A percentile compares a stretch with the other conserved stretches of the same genome.
Conservation (phyloP, 805 yeast species). For the Cyberlindnera petersonii region DNA sequence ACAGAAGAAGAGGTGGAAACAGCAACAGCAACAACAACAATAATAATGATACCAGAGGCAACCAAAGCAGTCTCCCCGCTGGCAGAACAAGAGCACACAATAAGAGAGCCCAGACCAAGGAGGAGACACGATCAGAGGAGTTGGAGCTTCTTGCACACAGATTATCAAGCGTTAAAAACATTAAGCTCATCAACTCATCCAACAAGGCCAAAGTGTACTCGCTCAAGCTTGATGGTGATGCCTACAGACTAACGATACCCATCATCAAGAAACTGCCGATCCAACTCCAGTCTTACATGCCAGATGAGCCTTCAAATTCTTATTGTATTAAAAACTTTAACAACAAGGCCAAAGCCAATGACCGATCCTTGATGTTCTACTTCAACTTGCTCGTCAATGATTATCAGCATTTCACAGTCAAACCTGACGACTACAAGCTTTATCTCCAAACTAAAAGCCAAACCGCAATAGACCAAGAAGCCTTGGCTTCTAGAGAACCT, state of each 20-base stretch:
- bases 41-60: neutral
- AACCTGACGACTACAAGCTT: constrained; percentile 16
- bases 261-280: constrained; percentile 11
- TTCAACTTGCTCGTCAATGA: constrained; percentile 23
- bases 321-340: constrained; percentile 26
- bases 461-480: neutral
- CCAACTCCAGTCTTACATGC: constrained; percentile 14
- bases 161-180: constrained; percentile 8
- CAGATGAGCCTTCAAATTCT: constrained; percentile 9
- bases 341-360: constrained; percentile 13
- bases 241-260: constrained; percentile 22
- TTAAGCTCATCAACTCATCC: constrained; percentile 21
- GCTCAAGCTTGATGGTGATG: constrained; percentile 13
- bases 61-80: too few relatives aligned
- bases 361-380: constrained; percentile 18
- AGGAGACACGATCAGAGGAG: constrained; percentile 16
- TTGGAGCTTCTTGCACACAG: constrained; percentile 12
- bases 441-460: constrained; percentile 18
- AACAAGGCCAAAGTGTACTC: constrained; percentile 19
- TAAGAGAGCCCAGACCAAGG: neutral
- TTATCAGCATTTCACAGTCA: constrained; percentile 14
- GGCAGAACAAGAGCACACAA: neutral
- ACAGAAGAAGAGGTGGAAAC: neutral
- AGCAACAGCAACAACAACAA: neutral
- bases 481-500: too few relatives aligned